Percentiles rank a stretch among this genome's conserved stretches.
phyloP scores from a whole-genome alignment of 495 filamentous ascomycete genomes.

The Penicillium mononematosum region DNA sequence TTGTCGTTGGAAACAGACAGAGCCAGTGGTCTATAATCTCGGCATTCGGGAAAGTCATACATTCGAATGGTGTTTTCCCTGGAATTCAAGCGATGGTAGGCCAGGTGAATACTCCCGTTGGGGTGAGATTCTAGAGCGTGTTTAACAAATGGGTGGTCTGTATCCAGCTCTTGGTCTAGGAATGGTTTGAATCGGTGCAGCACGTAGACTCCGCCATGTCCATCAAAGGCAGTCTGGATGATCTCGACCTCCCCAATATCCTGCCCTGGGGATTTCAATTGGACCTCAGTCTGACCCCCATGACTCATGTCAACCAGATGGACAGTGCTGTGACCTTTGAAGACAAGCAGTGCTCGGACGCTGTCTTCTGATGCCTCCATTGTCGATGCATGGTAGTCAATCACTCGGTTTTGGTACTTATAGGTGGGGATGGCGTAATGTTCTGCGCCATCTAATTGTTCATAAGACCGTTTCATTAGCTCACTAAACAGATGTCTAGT shows the following conservation, averaged over 20 bases:
- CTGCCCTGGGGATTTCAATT: conserved; percentile 23
- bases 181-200: conserved; percentile 36
- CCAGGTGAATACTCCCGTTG: conserved; percentile 30
- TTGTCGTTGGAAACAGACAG: conserved; percentile 25
- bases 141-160: conserved; percentile 38
- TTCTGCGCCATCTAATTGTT: conserved; percentile 36
- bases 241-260: conserved; percentile 31
- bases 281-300: conserved; percentile 15
- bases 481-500: conserved; percentile 32
- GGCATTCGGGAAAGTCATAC: conserved; percentile 34
- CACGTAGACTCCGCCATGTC: conserved; percentile 26
- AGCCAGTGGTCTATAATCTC: conserved; percentile 33
- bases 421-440: conserved; percentile 30
- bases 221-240: conserved; percentile 33
- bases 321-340: conserved; percentile 30
- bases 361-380: conserved; percentile 12
- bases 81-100: conserved; percentile 23
- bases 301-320: conserved; percentile 26
- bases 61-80: conserved; percentile 18
- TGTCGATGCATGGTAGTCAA: conserved; percentile 36
- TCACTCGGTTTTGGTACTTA: conserved; percentile 17
- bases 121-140: conserved; percentile 29
- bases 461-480: conserved; percentile 22
- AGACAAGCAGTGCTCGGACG: conserved; percentile 24
- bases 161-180: conserved; percentile 24